These are phyloP conservation scores for Endocladia muricata DNA, from an alignment of 31 red algal genomes.

Conservation along the genomic window DNA sequence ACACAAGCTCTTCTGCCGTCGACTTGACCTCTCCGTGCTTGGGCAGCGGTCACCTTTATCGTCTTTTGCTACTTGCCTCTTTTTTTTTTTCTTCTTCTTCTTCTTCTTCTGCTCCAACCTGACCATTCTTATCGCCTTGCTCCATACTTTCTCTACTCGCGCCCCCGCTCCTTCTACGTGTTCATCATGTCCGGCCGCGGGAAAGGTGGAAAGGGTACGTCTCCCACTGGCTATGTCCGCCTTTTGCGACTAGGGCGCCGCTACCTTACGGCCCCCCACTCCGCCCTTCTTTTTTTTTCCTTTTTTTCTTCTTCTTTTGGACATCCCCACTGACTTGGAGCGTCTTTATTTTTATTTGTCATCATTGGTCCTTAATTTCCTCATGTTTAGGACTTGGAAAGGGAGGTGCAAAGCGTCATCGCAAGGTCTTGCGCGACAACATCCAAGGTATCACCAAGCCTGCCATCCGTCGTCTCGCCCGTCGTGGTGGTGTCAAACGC, in stretches of 20 bases:
- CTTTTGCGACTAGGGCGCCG: too few species aligned
- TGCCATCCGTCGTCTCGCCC: constrained; percentile 96
- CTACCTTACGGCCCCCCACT: too few species aligned
- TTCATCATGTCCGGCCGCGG: constrained; percentile 93
- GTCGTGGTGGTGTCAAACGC: constrained; percentile 98
- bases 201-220: constrained; percentile 92
- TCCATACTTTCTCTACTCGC: not conserved
- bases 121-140: not conserved
- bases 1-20: too few species aligned
- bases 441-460: constrained; percentile 99
- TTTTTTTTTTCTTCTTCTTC: constrained; percentile 2
- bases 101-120: not conserved
- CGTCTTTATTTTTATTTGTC: not conserved
- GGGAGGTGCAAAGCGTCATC: constrained; percentile 99
- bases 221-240: not conserved
- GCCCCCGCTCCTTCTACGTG: not conserved
- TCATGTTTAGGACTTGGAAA: constrained; percentile 69
- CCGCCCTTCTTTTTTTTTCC: not conserved
- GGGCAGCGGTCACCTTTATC: too few species aligned
- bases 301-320: not conserved
- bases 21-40: too few species aligned
- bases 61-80: constrained; percentile 4
- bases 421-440: constrained; percentile 98
- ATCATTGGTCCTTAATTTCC: not conserved
- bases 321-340: not conserved